Evolutionary conservation across 163 green algal species (phyloP), one percentile per base, ranked within the genome.

Genomic region (Botryococcus braunii): DNA sequence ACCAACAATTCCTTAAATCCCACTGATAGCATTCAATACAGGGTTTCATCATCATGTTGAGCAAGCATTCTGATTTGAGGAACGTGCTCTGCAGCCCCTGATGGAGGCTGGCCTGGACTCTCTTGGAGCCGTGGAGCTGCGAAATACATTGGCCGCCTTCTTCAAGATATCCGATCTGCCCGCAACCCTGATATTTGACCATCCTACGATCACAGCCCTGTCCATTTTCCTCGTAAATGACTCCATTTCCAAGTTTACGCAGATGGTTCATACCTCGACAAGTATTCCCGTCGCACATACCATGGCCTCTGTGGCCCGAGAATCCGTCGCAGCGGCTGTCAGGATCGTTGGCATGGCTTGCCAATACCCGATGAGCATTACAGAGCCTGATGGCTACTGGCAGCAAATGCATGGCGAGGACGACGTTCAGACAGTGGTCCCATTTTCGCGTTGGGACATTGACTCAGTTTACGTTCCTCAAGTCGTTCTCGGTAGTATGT

Each of bases 101-200:
- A 91, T 95, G 82, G 82, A 83, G 2, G 84, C 88, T 0, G 88
- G 88, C 7, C 75, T 95, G 64, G 89, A 95, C 78, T 91, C 83
- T 17, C 69, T 92, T 36, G 84, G 79, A 27, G 68, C 71, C 40
- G 71, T 84, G 34, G 81, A 87, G 74, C 75, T 88, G 37, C 66
- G 77, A 23, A 81, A 75, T 69, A 69, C 65, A 35, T 40, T 89
- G 37, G 69, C 72, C 39, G 55, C 68, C 13, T 48, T 56, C 23
- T 72, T 86, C 36, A 72, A 69, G 38, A 37, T 84, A 0, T 41
- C 73, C 23, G 64, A 83, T 38, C 70, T 90, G 39, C 78, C 83
- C 2, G 57, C 66, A 25, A 86, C 78, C 31, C 48, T 90, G 36
- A 69, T 82, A 1, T 85, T 88, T 62, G 81, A 87, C 69, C 88